These are phyloP conservation scores for Ganoderma lingzhi DNA, from an alignment of 1,284 basidiomycete species.

Conservation along the genomic window DNA sequence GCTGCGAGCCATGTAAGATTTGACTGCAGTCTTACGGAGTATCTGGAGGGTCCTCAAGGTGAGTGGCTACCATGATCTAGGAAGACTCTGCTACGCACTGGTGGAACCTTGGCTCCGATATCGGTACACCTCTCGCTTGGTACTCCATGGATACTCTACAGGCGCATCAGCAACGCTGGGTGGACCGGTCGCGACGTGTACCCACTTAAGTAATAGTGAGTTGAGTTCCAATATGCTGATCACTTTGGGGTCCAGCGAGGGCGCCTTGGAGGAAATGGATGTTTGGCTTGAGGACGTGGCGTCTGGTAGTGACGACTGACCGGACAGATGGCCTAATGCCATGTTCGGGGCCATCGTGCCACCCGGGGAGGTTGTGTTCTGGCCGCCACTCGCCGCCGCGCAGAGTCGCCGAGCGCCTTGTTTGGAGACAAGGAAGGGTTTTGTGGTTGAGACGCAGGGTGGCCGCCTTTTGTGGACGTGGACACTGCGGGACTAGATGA, in stretches of 20 bases:
- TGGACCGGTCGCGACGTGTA: conserved; percentile 9
- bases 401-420: conserved; percentile 8
- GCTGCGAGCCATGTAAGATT: conserved; percentile 75
- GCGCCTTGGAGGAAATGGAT: conserved; percentile 21
- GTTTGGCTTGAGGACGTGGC: conserved; percentile 26
- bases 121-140: conserved; percentile 58
- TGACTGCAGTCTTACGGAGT: conserved; percentile 61
- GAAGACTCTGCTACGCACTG: conserved; percentile 55
- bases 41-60: conserved; percentile 49
- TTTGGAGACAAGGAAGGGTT: conserved; percentile 8
- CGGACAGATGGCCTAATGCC: background rate
- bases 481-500: conserved; percentile 9
- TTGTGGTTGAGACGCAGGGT: conserved; percentile 5
- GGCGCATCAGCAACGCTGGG: background rate
- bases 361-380: background rate
- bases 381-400: conserved; percentile 12
- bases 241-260: conserved; percentile 57
- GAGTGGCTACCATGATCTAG: conserved; percentile 14
- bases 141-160: conserved; percentile 52
- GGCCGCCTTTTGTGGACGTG: conserved; percentile 12
- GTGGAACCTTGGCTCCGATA: conserved; percentile 58
- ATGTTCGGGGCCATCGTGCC: conserved; percentile 7
- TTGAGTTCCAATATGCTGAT: conserved; percentile 70
- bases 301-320: conserved; percentile 18
- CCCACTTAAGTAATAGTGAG: conserved; percentile 69